Base-by-base conservation (phyloP, 257 asterid species). In the Solanum rostratum region DNA sequence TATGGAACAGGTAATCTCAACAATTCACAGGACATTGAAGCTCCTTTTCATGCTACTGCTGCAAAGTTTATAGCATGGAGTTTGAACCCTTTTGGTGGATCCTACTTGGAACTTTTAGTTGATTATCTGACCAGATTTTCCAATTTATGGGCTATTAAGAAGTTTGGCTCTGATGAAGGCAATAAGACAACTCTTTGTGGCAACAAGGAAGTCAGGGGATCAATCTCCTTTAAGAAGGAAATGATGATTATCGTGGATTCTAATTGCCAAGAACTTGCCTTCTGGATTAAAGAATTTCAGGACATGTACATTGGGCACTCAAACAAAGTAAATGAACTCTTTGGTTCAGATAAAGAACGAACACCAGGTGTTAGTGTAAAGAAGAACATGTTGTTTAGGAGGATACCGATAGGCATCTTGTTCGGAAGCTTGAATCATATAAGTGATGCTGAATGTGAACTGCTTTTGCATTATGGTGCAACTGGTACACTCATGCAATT, bases 51-150 rank as follows among this genome's bases (percentile, higher is more conserved):
- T 65, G 84, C 86, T 39, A 89, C 79, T 45, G 95, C 97, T 41
- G 95, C 95, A 71, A 88, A 90, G 83, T 92, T 88, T 80, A 88
- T 93, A 78, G 95, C 97, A 24, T 95, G 98, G 97, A 85, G 92
- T 87, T 86, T 92, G 86, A 85, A 86, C 87, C 98, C 98, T 71
- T 45, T 83, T 39, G 85, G 84, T 37, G 89, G 90, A 81, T 88
- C 90, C 89, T 55, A 85, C 85, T 94, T 87, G 70, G 68, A 81
- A 59, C 86, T 85, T 22, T 50, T 86, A 27, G 91, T 81, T 79
- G 91, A 91, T 80, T 89, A 86, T 91, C 87, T 95, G 80, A 86
- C 84, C 49, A 88, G 85, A 83, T 18, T 89, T 85, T 91, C 95
- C 54, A 90, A 84, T 45, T 83, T 86, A 22, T 91, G 93, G 95